Conservation (phyloP, 2,329 filamentous ascomycete species). For the Cladosporium halotolerans region DNA sequence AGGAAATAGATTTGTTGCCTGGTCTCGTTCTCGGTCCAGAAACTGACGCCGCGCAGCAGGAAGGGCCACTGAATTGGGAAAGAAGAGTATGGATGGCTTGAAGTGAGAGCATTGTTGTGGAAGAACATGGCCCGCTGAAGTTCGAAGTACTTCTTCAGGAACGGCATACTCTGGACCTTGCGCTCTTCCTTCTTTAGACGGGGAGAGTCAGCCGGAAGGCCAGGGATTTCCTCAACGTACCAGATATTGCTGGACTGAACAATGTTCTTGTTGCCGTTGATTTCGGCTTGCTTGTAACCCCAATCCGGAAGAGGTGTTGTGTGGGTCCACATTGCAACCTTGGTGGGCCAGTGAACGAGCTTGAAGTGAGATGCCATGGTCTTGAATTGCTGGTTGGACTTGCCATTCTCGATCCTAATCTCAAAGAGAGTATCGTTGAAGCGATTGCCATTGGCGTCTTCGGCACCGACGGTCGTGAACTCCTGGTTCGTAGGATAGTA, state of each 20-base stretch:
- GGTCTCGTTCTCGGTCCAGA: conserved; percentile 97
- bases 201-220: conserved; percentile 61
- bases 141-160: conserved; percentile 92
- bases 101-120: conserved; percentile 97
- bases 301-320: conserved; percentile 92
- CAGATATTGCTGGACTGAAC: conserved; percentile 86
- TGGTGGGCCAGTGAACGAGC: conserved; percentile 86
- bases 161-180: conserved; percentile 76
- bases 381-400: conserved; percentile 76
- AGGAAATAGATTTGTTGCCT: conserved; percentile 97
- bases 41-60: conserved; percentile 91
- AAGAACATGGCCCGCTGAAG: conserved; percentile 97
- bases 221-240: conserved; percentile 88
- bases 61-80: conserved; percentile 98
- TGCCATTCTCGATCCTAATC: conserved; percentile 80
- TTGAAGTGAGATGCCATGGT: conserved; percentile 92
- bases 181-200: conserved; percentile 70
- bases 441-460: conserved; percentile 66
- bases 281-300: conserved; percentile 95
- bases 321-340: conserved; percentile 99
- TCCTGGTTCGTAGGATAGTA: conserved; percentile 98
- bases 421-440: conserved; percentile 91
- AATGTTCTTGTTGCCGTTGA: conserved; percentile 98
- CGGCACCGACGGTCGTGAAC: conserved; percentile 74
- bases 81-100: conserved; percentile 92